Conservation (phyloP, 306 rosid genomes). For the Rosa persica region DNA sequence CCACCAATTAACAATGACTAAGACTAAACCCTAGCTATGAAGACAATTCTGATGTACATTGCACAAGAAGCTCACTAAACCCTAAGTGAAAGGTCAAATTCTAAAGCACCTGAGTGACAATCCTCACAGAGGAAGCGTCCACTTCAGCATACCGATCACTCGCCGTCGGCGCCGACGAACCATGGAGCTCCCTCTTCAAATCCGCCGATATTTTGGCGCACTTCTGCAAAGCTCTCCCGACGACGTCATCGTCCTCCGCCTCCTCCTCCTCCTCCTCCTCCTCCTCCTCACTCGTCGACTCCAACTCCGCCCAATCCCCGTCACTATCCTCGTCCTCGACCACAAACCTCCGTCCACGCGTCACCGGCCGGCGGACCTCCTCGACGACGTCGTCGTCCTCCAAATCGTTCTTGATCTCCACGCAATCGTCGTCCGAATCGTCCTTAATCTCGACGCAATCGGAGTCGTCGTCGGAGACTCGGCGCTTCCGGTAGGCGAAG, state of each 20-base stretch:
- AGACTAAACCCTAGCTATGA: background rate
- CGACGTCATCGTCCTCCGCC: slow-evolving; percentile 56
- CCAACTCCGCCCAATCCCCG: slow-evolving; percentile 36
- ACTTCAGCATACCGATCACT: slow-evolving; percentile 78
- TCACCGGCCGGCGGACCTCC: slow-evolving; percentile 18
- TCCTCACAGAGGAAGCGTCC: slow-evolving; percentile 76
- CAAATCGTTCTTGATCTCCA: slow-evolving; percentile 38
- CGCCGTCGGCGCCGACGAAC: slow-evolving; percentile 51
- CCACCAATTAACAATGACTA: background rate
- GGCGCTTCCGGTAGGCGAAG: slow-evolving; percentile 45
- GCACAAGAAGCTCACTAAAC: background rate
- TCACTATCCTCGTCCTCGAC: slow-evolving; percentile 72
- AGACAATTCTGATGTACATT: background rate
- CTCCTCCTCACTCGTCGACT: slow-evolving; percentile 52
- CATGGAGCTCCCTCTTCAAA: slow-evolving; percentile 70
- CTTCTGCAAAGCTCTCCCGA: slow-evolving; percentile 84
- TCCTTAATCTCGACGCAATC: slow-evolving; percentile 50
- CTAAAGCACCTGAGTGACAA: slow-evolving; percentile 70
- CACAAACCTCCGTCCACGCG: slow-evolving; percentile 72
- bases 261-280: slow-evolving; percentile 15
- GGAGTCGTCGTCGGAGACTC: slow-evolving; percentile 6
- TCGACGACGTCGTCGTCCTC: slow-evolving; percentile 63
- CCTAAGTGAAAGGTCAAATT: background rate
- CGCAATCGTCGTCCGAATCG: slow-evolving; percentile 54
- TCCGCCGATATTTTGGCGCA: slow-evolving; percentile 80